Evolutionary conservation across 2,329 filamentous ascomycete genomes (phyloP), one percentile per base, ranked within the genome.

Genomic region (Beauveria sp.): DNA sequence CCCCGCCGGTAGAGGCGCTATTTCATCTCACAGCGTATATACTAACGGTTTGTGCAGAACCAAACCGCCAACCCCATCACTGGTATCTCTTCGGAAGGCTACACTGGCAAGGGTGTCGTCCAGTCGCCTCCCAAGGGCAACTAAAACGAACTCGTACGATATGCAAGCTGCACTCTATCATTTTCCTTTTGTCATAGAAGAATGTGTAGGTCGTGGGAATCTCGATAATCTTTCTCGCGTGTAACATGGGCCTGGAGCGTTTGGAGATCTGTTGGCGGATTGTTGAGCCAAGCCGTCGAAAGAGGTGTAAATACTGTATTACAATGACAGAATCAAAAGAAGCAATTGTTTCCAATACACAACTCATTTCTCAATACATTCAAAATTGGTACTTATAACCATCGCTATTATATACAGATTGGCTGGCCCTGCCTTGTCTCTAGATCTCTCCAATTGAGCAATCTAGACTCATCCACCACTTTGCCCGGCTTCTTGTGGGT

Each of bases 21-120:
- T 50, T 22, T 38, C 42, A 51, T 24, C 49, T 26, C 6, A 3
- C 12, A n/a, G 22, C 43, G 9, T 20, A 22, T 10, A 10, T 50
- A 48, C 67, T 70, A 63, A 68, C 65, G 61, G 42, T 31, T 20
- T 55, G 20, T 64, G 74, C 75, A 96, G 90, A 81, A 81, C 74
- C 90, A 96, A 86, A 89, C 88, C 72, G 82, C 90, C 74, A 92
- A 96, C 75, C 92, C 92, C 65, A 84, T 96, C 76, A 91, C 89
- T 66, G 92, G 92, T 83, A 79, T 95, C 77, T 83, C 88, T 68
- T 88, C 89, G 72, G 85, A 89, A 74, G 87, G 86, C 70, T 96
- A 96, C 81, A 79, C 77, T 66, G 91, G 91, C 76, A 84, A 85
- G 73, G 90, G 91, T 71, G 83, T 87, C 78, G 84, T 96, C 67